Evolutionary conservation across 2,329 filamentous ascomycete genomes (phyloP), one percentile per base, ranked within the genome.

Genomic region (Stromatinia cepivora): DNA sequence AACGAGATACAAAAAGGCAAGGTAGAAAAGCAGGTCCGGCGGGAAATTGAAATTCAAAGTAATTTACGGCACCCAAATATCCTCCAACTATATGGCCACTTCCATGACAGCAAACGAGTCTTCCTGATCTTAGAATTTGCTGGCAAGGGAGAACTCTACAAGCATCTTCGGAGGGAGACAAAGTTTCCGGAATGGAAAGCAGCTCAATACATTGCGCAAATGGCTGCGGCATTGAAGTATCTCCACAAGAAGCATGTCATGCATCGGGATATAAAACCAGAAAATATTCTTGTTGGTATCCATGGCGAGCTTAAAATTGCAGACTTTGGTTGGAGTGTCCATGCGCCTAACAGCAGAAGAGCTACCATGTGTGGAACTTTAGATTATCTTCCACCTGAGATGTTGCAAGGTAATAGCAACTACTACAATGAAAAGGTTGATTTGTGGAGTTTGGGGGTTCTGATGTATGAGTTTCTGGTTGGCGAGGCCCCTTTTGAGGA

Each of bases 271-370:
- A 98, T 98, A 82, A 98, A 98, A 84, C 94, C 94, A 3, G 94
- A 98, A 81, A 98, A 98, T 77, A 98, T 98, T 73, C 86, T 98
- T 31, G 90, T 98, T 42, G 94, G 94, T 20, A 93, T 98, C 71
- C 94, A 98, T 78, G 95, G 94, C 74, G 95, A 99, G 84, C 94
- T 99, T 82, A 99, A 99, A 81, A 94, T 99, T 77, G 96, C 93
- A 6, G 95, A 99, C 80, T 99, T 98, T 78, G 94, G 95, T 63
- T 99, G 95, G 95, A 96, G 92, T 79, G 95, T 98, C 5, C 95
- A 99, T 80, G 95, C 95, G 7, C 95, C 95, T 39, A 97, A 97
- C 81, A 96, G 94, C 82, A 85, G 95, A 75, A 87, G 95, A 72
- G 91, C 94, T 78, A 99, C 95, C 69, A 94, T 98, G 88, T 99